Percentiles rank a stretch among this genome's conserved stretches.
Conservation (phyloP, 2,329 filamentous ascomycete genomes). For the Penicillium sp. region DNA sequence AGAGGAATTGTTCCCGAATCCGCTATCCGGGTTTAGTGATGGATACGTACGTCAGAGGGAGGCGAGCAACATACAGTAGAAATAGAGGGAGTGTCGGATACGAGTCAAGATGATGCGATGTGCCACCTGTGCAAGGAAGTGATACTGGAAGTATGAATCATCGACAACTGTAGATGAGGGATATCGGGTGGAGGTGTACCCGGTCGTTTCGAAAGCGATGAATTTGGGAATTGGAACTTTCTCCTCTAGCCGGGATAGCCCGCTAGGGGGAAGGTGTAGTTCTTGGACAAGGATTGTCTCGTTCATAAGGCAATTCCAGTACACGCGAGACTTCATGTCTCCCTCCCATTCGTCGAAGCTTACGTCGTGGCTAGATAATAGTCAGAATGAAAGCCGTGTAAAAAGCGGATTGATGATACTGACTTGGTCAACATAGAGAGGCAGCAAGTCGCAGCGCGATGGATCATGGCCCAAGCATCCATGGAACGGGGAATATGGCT, state of each 20-base stretch:
- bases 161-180: constrained; percentile 45
- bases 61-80: constrained; percentile 41
- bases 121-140: constrained; percentile 59
- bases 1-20: constrained; percentile 49
- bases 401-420: constrained; percentile 10
- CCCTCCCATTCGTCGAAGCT: constrained; percentile 55
- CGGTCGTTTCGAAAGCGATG: constrained; percentile 45
- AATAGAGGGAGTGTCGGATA: constrained; percentile 54
- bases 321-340: constrained; percentile 58
- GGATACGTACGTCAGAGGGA: background rate
- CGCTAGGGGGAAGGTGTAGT: constrained; percentile 54
- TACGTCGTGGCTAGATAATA: constrained; percentile 34
- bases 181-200: constrained; percentile 34
- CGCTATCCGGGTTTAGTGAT: constrained; percentile 22
- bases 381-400: background rate
- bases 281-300: constrained; percentile 59
- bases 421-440: constrained; percentile 50
- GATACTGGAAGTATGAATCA: constrained; percentile 58
- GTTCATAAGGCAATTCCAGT: constrained; percentile 59
- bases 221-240: constrained; percentile 57
- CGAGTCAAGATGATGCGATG: constrained; percentile 59
- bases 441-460: constrained; percentile 54
- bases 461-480: constrained; percentile 57
- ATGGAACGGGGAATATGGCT: constrained; percentile 55
- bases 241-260: constrained; percentile 54